A percentile compares a stretch with the other conserved stretches of the same genome.
phyloP scores from a whole-genome alignment of 2,329 filamentous ascomycete species.

The Bipolaris oryzae region DNA sequence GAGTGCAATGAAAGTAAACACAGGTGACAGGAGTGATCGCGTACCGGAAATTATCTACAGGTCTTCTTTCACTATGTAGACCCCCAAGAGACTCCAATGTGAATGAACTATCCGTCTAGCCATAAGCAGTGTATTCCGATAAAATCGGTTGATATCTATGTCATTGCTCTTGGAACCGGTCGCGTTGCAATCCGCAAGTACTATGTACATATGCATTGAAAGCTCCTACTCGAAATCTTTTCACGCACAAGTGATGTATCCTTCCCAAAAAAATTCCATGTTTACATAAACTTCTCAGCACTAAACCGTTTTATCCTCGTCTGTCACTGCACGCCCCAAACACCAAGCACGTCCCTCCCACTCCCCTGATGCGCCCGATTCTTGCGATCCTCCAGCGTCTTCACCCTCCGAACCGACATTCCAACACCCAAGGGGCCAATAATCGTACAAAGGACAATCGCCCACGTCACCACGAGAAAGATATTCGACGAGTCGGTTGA shows the following conservation, averaged over 20 bases:
- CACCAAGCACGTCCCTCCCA: conserved; percentile 52
- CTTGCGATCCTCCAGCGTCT: conserved; percentile 47
- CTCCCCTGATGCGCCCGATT: conserved; percentile 36
- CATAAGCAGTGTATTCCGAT: too few relatives aligned
- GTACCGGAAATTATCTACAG: too few relatives aligned
- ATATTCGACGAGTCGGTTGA: conserved; percentile 50
- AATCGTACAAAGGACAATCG: conserved; percentile 63
- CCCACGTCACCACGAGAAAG: conserved; percentile 62
- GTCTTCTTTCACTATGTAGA: neutral
- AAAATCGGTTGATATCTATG: too few relatives aligned
- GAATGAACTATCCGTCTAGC: too few relatives aligned
- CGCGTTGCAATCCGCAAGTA: too few relatives aligned
- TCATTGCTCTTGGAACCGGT: too few relatives aligned
- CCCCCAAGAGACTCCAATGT: too few relatives aligned
- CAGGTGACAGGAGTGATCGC: neutral
- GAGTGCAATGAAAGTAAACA: neutral
- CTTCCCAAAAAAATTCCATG: too few relatives aligned
- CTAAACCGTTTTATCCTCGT: neutral
- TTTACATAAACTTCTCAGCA: too few relatives aligned
- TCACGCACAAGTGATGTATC: too few relatives aligned
- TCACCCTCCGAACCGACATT: conserved; percentile 55
- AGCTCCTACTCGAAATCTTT: too few relatives aligned
- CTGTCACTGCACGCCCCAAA: conserved; percentile 49
- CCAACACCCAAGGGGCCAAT: conserved; percentile 61
- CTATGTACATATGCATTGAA: too few relatives aligned